Evolutionary conservation across 352 stramenopile genomes (phyloP).

Genomic region (Phytophthora tentaculata): DNA sequence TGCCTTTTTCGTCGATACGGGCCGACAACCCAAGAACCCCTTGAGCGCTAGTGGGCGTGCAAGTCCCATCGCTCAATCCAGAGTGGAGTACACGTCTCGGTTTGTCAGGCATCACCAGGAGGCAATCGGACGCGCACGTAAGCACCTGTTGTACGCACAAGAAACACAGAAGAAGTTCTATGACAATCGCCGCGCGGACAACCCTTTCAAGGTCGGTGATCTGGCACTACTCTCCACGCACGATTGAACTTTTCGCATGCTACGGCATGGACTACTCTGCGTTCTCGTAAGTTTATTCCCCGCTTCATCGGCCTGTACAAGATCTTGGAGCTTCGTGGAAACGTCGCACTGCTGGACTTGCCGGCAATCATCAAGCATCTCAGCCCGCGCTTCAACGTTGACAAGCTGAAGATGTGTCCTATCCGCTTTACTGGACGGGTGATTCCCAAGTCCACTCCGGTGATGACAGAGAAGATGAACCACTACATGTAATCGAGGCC

Average conservation of each 20-base stretch:
- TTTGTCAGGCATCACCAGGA: background rate
- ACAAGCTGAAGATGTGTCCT: background rate
- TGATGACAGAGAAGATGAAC: background rate
- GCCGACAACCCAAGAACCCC: background rate
- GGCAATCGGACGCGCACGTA: background rate
- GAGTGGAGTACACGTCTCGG: background rate
- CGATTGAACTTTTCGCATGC: background rate
- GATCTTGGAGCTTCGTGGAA: background rate
- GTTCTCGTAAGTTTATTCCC: background rate
- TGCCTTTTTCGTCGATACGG: slow-evolving; percentile 3
- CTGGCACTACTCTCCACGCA: background rate
- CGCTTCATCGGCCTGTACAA: background rate
- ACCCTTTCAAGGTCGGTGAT: background rate
- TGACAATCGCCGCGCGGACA: background rate
- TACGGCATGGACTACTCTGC: background rate
- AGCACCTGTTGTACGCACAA: no score
- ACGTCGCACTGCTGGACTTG: background rate
- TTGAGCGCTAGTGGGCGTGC: background rate
- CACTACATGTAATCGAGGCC: background rate
- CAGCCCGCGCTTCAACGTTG: background rate
- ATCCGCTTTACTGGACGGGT: background rate
- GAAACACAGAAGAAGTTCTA: background rate
- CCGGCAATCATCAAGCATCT: background rate
- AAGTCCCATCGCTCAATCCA: background rate
- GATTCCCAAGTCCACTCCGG: background rate